These are phyloP conservation scores for Aspergillus sp. DNA, from an alignment of 2,329 filamentous ascomycete species.

Conservation along the genomic window DNA sequence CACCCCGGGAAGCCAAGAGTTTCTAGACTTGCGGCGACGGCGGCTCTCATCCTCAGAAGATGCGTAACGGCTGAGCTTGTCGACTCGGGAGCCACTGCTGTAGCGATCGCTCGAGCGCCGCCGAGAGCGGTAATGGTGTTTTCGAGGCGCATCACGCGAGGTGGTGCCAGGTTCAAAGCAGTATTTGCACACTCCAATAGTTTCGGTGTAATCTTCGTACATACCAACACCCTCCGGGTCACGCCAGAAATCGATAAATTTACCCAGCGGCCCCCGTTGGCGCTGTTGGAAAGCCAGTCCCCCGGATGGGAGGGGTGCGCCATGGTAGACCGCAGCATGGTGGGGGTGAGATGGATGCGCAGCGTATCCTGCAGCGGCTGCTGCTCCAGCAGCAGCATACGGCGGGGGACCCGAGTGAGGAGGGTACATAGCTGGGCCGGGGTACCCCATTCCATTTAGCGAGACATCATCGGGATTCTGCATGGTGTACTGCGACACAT, in stretches of 20 bases:
- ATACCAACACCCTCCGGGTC: constrained; percentile 63
- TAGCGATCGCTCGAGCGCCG: constrained; percentile 49
- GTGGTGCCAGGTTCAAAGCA: constrained; percentile 63
- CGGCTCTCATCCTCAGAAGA: constrained; percentile 52
- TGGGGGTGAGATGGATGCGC: constrained; percentile 29
- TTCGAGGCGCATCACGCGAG: constrained; percentile 58
- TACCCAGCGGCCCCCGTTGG: constrained; percentile 56
- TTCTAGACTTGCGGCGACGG: constrained; percentile 44
- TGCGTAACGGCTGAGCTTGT: constrained; percentile 60
- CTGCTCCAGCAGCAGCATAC: constrained; percentile 26
- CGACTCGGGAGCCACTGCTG: constrained; percentile 48
- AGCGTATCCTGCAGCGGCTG: constrained; percentile 37
- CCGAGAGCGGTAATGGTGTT: constrained; percentile 54
- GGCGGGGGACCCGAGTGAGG: constrained; percentile 10
- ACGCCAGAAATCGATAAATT: constrained; percentile 61
- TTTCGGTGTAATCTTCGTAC: constrained; percentile 68
- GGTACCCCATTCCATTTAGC: constrained; percentile 13
- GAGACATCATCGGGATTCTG: constrained; percentile 28
- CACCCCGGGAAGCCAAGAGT: constrained; percentile 54
- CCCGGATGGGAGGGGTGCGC: constrained; percentile 28
- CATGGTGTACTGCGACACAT: constrained; percentile 31
- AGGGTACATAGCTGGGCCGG: constrained; percentile 10
- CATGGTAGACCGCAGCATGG: constrained; percentile 30
- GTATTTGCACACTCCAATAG: constrained; percentile 64
- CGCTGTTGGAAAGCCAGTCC: constrained; percentile 51